phyloP scores from a whole-genome alignment of 805 yeast genomes.

The Candida endomychidarum region DNA sequence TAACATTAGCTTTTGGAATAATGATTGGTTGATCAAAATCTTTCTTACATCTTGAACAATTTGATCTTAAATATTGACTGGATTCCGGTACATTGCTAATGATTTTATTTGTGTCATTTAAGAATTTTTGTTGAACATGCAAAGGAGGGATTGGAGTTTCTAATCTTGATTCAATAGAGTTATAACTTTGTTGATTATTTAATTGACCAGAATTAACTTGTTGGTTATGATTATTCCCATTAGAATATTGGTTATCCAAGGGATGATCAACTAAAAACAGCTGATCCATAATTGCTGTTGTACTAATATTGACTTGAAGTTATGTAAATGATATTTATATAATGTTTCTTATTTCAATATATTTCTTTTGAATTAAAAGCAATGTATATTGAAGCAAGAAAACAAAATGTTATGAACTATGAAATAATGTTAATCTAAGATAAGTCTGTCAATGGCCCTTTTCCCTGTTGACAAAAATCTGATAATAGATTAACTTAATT shows the following conservation, averaged over 20 bases:
- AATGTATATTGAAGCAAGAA: too few species aligned
- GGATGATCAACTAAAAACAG: slow-evolving; percentile 17
- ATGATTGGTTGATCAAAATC: slow-evolving; percentile 48
- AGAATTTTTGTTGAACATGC: slow-evolving; percentile 42
- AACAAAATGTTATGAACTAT: slow-evolving; percentile 1
- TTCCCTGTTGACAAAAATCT: background rate
- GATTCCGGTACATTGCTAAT: slow-evolving; percentile 8
- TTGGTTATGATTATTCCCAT: background rate
- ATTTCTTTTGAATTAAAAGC: too few species aligned
- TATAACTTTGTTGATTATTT: background rate
- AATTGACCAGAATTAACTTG: background rate
- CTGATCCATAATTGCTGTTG: slow-evolving; percentile 13
- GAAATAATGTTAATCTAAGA: too few species aligned
- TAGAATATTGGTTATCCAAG: slow-evolving; percentile 8
- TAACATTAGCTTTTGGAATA: slow-evolving; percentile 28
- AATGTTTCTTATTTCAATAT: too few species aligned
- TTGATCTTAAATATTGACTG: slow-evolving; percentile 29
- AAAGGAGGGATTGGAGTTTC: slow-evolving; percentile 43
- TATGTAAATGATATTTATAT: background rate
- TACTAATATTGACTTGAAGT: background rate
- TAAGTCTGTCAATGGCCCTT: slow-evolving; percentile 1
- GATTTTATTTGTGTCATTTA: slow-evolving; percentile 19
- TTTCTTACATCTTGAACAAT: slow-evolving; percentile 62
- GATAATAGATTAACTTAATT: too few species aligned
- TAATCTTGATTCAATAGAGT: slow-evolving; percentile 12